These are phyloP conservation scores for Cynara cardunculus DNA, from an alignment of 129 eudicot genomes.

Conservation along the genomic window DNA sequence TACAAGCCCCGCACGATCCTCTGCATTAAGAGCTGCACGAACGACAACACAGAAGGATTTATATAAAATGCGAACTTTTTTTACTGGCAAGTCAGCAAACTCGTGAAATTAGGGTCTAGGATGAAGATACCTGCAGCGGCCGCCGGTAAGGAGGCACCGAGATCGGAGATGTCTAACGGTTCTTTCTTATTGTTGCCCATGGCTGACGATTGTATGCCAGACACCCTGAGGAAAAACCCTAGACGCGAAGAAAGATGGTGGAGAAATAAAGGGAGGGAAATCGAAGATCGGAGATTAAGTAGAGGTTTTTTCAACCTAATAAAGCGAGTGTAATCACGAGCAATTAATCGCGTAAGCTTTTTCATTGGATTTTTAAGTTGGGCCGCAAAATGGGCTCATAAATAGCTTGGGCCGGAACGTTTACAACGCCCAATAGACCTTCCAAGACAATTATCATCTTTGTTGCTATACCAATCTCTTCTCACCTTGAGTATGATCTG, in stretches of 20 bases:
- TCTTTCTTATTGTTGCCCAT: conserved; percentile 49
- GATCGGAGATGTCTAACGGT: conserved; percentile 52
- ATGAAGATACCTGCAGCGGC: conserved; percentile 55
- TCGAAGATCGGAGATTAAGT: not conserved
- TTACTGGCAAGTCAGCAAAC: not conserved
- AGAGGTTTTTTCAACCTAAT: not conserved
- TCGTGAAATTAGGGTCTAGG: not conserved
- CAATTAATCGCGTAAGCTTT: not conserved
- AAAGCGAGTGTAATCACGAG: not conserved
- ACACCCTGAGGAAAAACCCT: conserved; percentile 7
- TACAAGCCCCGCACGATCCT: conserved; percentile 76
- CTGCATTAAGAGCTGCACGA: conserved; percentile 58
- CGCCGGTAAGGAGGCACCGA: conserved; percentile 62
- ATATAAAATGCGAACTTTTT: not conserved
- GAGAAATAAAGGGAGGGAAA: conserved; percentile 20
- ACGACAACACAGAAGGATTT: not conserved
- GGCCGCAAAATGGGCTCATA: not conserved
- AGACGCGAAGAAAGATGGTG: not conserved
- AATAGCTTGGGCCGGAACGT: not conserved
- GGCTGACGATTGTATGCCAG: not conserved
- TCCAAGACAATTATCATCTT: not conserved
- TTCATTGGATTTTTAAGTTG: not conserved
- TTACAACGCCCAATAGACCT: not conserved
- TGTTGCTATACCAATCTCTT: no score
- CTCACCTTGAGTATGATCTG: no score